These are phyloP conservation scores for Apiospora arundinis DNA, from an alignment of 2,329 filamentous ascomycete genomes.

Conservation along the genomic window DNA sequence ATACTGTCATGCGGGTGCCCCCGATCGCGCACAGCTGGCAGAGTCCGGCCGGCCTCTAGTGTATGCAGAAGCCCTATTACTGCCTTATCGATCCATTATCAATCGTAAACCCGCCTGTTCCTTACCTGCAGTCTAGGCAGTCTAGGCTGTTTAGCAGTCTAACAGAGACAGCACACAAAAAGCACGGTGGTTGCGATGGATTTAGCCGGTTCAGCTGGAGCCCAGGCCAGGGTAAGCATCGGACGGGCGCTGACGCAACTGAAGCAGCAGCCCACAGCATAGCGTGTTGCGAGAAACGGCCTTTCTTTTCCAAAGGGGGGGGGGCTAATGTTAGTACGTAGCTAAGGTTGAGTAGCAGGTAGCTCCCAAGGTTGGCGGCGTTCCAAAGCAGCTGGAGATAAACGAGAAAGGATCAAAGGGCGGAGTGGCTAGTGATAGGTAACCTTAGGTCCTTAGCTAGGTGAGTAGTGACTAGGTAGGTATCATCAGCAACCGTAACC, in stretches of 20 bases:
- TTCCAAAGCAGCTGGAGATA: constrained; percentile 5
- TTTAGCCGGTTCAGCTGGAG: constrained; percentile 13
- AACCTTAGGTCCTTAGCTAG: not conserved
- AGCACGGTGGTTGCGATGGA: not conserved
- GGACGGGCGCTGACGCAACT: constrained; percentile 1
- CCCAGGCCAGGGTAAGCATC: not conserved
- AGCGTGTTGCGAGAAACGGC: not conserved
- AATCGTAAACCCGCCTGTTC: not conserved
- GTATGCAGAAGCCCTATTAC: constrained; percentile 4
- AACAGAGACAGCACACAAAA: not conserved
- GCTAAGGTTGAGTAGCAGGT: too few species aligned
- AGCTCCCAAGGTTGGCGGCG: not conserved
- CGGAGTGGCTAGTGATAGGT: constrained; percentile 7
- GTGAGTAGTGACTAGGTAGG: not conserved
- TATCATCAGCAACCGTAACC: too few species aligned
- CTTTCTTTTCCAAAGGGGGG: not conserved
- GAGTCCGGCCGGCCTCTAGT: not conserved
- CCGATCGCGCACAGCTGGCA: not conserved
- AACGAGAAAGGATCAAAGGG: not conserved
- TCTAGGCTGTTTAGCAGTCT: too few species aligned
- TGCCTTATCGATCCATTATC: constrained; percentile 11
- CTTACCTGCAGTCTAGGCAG: too few species aligned
- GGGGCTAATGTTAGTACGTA: not conserved
- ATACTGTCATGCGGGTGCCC: not conserved
- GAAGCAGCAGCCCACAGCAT: constrained; percentile 8